These are phyloP conservation scores for Protoeuglena noctilucae DNA, from an alignment of 139 green algal species.

Conservation along the genomic window DNA sequence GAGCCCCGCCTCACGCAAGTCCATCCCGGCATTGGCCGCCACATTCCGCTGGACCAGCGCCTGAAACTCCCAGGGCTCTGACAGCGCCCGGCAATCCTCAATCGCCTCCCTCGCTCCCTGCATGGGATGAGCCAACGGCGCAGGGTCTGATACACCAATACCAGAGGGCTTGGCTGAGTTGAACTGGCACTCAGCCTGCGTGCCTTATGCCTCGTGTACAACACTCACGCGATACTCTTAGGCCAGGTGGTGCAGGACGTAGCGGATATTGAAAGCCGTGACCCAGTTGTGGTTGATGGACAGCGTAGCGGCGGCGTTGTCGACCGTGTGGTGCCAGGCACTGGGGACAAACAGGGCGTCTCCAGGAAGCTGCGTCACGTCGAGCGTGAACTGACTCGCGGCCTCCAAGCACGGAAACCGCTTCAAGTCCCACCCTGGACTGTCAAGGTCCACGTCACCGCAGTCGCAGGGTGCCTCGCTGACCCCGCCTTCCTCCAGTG, in stretches of 20 bases:
- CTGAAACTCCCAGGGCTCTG: conserved; percentile 41
- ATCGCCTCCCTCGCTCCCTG: conserved; percentile 35
- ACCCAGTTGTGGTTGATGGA: conserved; percentile 79
- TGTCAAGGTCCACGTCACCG: background rate
- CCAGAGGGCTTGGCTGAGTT: background rate
- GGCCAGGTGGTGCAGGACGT: conserved; percentile 23
- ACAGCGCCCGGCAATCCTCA: conserved; percentile 37
- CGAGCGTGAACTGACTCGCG: conserved; percentile 15
- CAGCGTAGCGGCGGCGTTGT: conserved; percentile 55
- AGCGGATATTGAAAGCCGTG: conserved; percentile 35
- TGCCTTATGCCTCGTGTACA: too few species aligned
- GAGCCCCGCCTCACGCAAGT: conserved; percentile 7
- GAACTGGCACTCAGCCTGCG: background rate
- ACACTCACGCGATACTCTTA: conserved; percentile 16
- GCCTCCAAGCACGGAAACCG: conserved; percentile 22
- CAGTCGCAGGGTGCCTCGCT: background rate
- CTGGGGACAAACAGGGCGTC: conserved; percentile 82
- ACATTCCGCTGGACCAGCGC: conserved; percentile 47
- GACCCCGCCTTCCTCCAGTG: background rate
- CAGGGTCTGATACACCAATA: background rate
- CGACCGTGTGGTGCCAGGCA: conserved; percentile 74
- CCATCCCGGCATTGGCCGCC: conserved; percentile 34
- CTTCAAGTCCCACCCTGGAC: background rate
- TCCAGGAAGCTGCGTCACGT: conserved; percentile 40
- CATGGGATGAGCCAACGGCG: too few species aligned